Evolutionary conservation across 495 filamentous ascomycete species (phyloP), one percentile per base, ranked within the genome.

Genomic region (Aspergillus cristatus): DNA sequence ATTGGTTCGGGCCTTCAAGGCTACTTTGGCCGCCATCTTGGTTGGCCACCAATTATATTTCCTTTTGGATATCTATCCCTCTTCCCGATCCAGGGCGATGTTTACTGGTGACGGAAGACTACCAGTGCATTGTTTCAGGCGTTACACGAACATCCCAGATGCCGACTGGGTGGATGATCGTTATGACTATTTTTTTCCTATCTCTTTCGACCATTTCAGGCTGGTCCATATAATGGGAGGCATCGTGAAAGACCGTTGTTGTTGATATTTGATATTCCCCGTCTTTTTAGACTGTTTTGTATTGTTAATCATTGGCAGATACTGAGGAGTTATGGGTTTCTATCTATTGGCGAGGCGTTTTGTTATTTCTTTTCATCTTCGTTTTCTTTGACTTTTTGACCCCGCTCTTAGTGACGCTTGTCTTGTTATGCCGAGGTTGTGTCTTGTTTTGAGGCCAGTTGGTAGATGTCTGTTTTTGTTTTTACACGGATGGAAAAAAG

Each of bases 241-340:
- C 48, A 59, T 46, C 43, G 53, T 61, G 60, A 55, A 54, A 58
- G 51, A 62, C 47, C 50, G 41, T 53, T 48, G 55, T 50, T 44
- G 43, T 51, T 42, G n/a, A n/a, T n/a, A n/a, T n/a, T n/a, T n/a
- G n/a, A n/a, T n/a, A n/a, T n/a, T n/a, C n/a, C n/a, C n/a, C n/a
- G n/a, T 57, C 51, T 47, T 48, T 57, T 54, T 67, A 66, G 63
- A 69, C 57, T 58, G 61, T 51, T n/a, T 54, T 63, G 65, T 70
- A 61, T 58, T 69, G 62, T 67, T 66, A 63, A 50, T 48, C 37
- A n/a, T 51, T 39, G 46, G 39, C 34, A 28, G 47, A 57, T 39
- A 44, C 42, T 42, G 45, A 61, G 62, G 48, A 53, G 58, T 58
- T 32, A 41, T 41, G 42, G 50, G 34, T 41, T 36, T 42, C 41